Percentiles rank a stretch among this genome's conserved stretches.
These are phyloP conservation scores for Phytophthora sojae DNA, from an alignment of 352 stramenopile genomes.

Conservation along the genomic window DNA sequence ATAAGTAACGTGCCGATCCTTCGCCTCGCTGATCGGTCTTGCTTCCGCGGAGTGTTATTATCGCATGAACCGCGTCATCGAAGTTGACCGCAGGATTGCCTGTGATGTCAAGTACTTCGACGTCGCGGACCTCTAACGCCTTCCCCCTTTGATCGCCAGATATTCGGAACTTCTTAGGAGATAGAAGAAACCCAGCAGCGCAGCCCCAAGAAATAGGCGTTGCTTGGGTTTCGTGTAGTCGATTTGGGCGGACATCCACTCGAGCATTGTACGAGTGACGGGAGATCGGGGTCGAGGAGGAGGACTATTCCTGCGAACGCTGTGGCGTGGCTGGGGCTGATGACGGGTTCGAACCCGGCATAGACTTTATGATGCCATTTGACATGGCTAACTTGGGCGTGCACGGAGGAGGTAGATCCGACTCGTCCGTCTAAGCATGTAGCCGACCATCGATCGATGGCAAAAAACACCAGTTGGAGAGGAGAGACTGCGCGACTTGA, in stretches of 20 bases:
- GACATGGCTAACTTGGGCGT: constrained; percentile 25
- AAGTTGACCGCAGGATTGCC: constrained; percentile 7
- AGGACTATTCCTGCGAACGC: constrained; percentile 8
- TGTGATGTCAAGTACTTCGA: constrained; percentile 11
- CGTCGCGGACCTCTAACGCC: constrained; percentile 11
- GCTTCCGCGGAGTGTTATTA: not conserved
- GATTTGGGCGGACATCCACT: not conserved
- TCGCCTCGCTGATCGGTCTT: not conserved
- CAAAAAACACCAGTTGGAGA: constrained; percentile 28
- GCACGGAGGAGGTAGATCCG: not conserved
- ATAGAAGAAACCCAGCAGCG: constrained; percentile 37
- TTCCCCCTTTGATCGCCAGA: constrained; percentile 1
- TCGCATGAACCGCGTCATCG: not conserved
- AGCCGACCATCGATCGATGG: constrained; percentile 8
- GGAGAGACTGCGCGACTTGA: constrained; percentile 14
- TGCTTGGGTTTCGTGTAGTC: constrained; percentile 18
- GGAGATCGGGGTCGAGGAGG: not conserved
- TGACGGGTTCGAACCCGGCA: not conserved
- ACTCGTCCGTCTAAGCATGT: too few relatives aligned
- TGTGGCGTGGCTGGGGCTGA: constrained; percentile 6
- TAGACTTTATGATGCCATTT: constrained; percentile 28
- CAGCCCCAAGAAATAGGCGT: constrained; percentile 33
- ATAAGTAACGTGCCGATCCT: too few relatives aligned
- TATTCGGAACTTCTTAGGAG: constrained; percentile 28
- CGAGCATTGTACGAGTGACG: constrained; percentile 7